Evolutionary conservation across 2,329 filamentous ascomycete genomes (phyloP).

Genomic region (Macrophomina phaseolina): DNA sequence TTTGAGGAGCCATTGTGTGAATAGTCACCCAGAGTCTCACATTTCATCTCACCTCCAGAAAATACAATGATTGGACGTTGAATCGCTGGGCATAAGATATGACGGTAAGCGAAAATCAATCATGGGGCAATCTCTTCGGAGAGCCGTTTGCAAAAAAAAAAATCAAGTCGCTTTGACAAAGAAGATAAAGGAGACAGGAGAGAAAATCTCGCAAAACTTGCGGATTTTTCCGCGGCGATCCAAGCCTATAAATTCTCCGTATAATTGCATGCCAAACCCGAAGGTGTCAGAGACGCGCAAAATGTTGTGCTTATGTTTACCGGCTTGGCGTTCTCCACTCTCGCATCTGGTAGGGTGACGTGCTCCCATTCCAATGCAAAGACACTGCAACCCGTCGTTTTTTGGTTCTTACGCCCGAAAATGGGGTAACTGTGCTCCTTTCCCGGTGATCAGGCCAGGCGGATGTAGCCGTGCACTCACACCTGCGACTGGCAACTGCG

Average conservation of each 20-base stretch:
- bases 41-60: too few species aligned
- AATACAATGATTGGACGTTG: too few species aligned
- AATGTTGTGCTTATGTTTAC: constrained; percentile 10
- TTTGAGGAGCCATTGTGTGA: too few species aligned
- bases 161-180: too few species aligned
- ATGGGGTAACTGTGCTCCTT: background rate
- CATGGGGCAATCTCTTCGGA: too few species aligned
- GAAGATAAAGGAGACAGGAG: too few species aligned
- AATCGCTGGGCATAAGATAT: too few species aligned
- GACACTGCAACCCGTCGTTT: background rate
- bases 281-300: constrained; percentile 13
- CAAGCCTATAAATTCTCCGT: background rate
- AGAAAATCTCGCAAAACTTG: too few species aligned
- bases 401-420: background rate
- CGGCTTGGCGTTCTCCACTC: constrained; percentile 10
- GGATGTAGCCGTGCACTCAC: background rate
- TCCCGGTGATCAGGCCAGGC: background rate
- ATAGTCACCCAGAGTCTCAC: too few species aligned
- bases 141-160: too few species aligned
- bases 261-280: background rate
- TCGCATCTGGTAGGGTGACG: background rate
- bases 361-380: background rate
- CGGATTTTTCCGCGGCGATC: too few species aligned
- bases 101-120: too few species aligned
- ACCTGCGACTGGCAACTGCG: background rate